Evolutionary conservation across 768 basidiomycete species (phyloP).

Genomic region (Lentinula detonsa): DNA sequence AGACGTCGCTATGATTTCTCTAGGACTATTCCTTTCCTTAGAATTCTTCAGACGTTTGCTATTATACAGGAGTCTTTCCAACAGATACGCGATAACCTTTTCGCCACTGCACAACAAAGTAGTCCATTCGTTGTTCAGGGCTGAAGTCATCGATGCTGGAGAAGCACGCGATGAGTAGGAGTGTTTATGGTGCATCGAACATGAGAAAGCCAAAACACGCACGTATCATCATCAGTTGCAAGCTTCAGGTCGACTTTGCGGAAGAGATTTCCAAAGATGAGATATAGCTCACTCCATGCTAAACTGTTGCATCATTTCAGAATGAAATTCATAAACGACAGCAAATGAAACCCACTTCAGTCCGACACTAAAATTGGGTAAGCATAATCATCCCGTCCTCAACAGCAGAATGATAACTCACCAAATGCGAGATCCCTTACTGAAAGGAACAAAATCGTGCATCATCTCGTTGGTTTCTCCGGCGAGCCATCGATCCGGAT

Average conservation of each 20-base stretch:
- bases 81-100: background rate
- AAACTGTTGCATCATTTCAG: background rate
- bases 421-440: slow-evolving; percentile 38
- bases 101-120: background rate
- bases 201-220: background rate
- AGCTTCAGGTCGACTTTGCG: slow-evolving; percentile 2
- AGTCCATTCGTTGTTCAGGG: background rate
- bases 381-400: background rate
- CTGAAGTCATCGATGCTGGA: background rate
- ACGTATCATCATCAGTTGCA: slow-evolving; percentile 12
- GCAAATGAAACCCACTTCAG: background rate
- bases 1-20: too few species aligned
- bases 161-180: background rate
- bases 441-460: slow-evolving; percentile 35
- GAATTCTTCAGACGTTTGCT: too few species aligned
- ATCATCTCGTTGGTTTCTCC: slow-evolving; percentile 29
- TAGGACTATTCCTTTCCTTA: too few species aligned
- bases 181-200: background rate
- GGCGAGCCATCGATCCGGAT: slow-evolving; percentile 38
- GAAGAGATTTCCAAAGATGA: slow-evolving; percentile 7
- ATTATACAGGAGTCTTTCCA: background rate
- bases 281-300: slow-evolving; percentile 8
- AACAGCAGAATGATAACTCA: background rate
- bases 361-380: background rate
- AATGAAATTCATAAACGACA: too few species aligned